Evolutionary conservation across 1,139 yeast species (phyloP), one percentile per base, ranked within the genome.

Genomic region (Hyphopichia wangnamkhiaoensis): DNA sequence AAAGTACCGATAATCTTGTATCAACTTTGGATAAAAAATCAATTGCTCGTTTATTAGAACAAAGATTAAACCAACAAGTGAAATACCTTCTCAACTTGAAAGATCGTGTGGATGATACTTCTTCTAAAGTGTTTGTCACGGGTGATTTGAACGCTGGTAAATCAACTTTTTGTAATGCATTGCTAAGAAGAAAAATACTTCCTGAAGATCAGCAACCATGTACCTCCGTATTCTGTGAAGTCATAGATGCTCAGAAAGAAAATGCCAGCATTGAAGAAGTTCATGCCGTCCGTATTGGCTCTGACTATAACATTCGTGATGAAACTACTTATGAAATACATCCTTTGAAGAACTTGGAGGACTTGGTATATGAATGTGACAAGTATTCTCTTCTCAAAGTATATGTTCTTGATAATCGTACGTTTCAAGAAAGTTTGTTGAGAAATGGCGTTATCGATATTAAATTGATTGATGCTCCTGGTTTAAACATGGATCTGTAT

Each of bases 171-270:
- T 94, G 98, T 63, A 94, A 94, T 57, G 94, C 97, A 0, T 68
- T 94, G 35, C 67, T 94, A 46, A 74, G 94, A 48, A 76, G 95
- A 44, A 79, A 80, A 39, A 64, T 94, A 1, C 68, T 93, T 36
- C 98, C 99, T 0, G 96, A 87, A 52, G 99, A 94, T 61, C 98
- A 94, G 57, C 96, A 94, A 55, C 99, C 99, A 1, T 91, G 98
- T 53, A 94, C 99, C 0, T 84, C 89, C 41, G 97, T 94, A 1
- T 94, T 94, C 56, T 91, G 97, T 60, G 98, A 94, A 62, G 94
- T 94, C 3, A 71, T 88, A 16, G 97, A 93, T 59, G 89, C 93
- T 9, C 53, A 63, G 3, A 71, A 79, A 32, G 90, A 83, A 39
- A 93, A 93, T 56, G 67, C 73, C 34, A 79, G 84, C 13, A 55